Base-by-base conservation (phyloP, 1,284 basidiomycete species). In the Anthracocystis setariae region DNA sequence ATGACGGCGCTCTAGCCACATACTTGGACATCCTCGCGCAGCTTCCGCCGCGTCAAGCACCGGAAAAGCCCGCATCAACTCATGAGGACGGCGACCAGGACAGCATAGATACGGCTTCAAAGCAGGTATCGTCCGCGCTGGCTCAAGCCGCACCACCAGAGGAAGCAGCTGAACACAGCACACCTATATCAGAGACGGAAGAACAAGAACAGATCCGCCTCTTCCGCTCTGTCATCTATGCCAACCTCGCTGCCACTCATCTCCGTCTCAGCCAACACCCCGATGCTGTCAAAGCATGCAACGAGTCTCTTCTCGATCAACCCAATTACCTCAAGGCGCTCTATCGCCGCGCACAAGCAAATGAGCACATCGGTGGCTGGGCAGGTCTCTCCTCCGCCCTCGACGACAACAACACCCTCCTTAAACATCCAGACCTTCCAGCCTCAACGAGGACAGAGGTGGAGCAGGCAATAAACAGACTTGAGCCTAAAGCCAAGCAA, bases 251-350 rank as follows among this genome's bases (percentile, higher is more conserved):
- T 1, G 92, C 92, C 54, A 92, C 90, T 74, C 86, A 89, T 78
- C 86, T 91, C 3, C 91, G 91, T 77, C 82, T 91, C 79, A 59
- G 73, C 32, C 66, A 77, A 21, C 60, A 62, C 18, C 89, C 90
- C 78, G 87, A 89, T 55, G 91, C 89, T 0, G 90, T 91, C 17
- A 86, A 88, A 62, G 89, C 90, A 4, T 93, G 91, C 78, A 88
- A 90, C 12, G 85, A 90, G 86, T 58, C 95, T 8, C 86, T 98
- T 13, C 83, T 86, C 20, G 92, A 97, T 77, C 91, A 95, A 74
- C 90, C 92, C 4, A 82, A 84, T 13, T 96, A 98, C 80, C 82
- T 90, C 69, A 98, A 97, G 83, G 94, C 91, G 0, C 85, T 97
- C 2, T 92, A 94, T 78, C 86, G 95, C 69, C 89, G 95, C 17